Conservation (phyloP, 441 rosid genomes). For the Gossypium davidsonii region DNA sequence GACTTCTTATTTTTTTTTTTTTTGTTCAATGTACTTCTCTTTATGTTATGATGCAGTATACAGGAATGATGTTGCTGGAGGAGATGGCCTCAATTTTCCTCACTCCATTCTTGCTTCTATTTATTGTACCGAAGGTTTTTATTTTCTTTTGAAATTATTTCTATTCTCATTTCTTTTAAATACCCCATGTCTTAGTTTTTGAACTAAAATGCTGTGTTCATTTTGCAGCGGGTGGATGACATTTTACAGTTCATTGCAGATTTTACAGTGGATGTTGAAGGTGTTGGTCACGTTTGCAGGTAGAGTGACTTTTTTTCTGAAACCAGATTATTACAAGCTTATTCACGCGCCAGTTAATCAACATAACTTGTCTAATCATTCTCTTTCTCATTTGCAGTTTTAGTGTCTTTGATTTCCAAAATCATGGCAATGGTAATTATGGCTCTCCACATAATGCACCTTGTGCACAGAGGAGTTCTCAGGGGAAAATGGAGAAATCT, state of each 20-base stretch:
- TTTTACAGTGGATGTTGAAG: slow-evolving; percentile 79
- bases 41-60: slow-evolving; percentile 50
- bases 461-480: slow-evolving; percentile 66
- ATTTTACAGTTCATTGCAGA: slow-evolving; percentile 80
- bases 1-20: background rate
- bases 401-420: slow-evolving; percentile 78
- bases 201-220: slow-evolving; percentile 16
- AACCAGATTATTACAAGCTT: background rate
- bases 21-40: background rate
- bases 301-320: slow-evolving; percentile 16
- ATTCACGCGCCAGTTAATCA: background rate
- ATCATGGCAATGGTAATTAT: slow-evolving; percentile 80
- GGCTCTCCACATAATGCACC: slow-evolving; percentile 61
- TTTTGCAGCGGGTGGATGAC: slow-evolving; percentile 86
- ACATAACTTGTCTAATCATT: background rate
- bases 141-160: background rate
- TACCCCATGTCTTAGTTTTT: slow-evolving; percentile 3
- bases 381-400: slow-evolving; percentile 47
- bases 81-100: slow-evolving; percentile 97
- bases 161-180: background rate
- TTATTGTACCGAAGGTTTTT: slow-evolving; percentile 80
- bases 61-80: slow-evolving; percentile 94
- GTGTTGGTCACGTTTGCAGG: slow-evolving; percentile 99
- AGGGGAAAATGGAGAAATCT: slow-evolving; percentile 97
- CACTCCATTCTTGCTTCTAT: slow-evolving; percentile 82